Percentiles rank a stretch among this genome's conserved stretches.
Evolutionary conservation across 805 yeast genomes (phyloP).

Genomic region (Candida lessepsii): DNA sequence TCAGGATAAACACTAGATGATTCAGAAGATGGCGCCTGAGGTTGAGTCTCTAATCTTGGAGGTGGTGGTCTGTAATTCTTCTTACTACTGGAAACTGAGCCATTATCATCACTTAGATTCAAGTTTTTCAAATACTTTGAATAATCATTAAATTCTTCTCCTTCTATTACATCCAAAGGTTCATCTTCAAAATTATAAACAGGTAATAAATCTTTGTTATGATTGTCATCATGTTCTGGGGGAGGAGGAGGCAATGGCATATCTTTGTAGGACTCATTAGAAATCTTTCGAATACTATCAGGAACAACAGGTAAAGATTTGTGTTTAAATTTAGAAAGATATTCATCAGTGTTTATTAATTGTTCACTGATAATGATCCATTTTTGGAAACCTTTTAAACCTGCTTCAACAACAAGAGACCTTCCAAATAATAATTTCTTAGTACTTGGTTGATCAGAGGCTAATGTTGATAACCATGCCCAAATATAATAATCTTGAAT

Average conservation of each 20-base stretch:
- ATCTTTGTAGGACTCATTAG: conserved; percentile 18
- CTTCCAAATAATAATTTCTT: conserved; percentile 76
- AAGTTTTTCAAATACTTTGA: conserved; percentile 19
- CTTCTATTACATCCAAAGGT: conserved; percentile 13
- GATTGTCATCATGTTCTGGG: conserved; percentile 11
- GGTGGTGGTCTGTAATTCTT: conserved; percentile 14
- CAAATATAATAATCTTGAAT: conserved; percentile 87
- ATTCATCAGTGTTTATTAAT: conserved; percentile 42
- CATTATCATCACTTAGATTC: conserved; percentile 17
- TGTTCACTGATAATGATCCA: conserved; percentile 78
- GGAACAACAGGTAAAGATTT: conserved; percentile 19
- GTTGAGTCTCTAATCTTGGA: conserved; percentile 9
- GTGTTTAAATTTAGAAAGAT: conserved; percentile 25
- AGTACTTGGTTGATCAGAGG: conserved; percentile 65
- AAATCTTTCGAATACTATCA: conserved; percentile 11
- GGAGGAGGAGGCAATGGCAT: conserved; percentile 27
- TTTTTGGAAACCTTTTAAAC: conserved; percentile 71
- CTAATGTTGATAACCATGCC: conserved; percentile 83
- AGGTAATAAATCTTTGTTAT: conserved; percentile 17
- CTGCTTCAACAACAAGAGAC: conserved; percentile 78
- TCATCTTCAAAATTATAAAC: conserved; percentile 23
- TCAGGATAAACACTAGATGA: conserved; percentile 4
- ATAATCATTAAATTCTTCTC: conserved; percentile 22
- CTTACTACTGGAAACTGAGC: conserved; percentile 5
- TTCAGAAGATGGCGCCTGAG: not conserved